Base-by-base conservation (phyloP, 2,329 filamentous ascomycete species). In the Grosmannia penicillata region DNA sequence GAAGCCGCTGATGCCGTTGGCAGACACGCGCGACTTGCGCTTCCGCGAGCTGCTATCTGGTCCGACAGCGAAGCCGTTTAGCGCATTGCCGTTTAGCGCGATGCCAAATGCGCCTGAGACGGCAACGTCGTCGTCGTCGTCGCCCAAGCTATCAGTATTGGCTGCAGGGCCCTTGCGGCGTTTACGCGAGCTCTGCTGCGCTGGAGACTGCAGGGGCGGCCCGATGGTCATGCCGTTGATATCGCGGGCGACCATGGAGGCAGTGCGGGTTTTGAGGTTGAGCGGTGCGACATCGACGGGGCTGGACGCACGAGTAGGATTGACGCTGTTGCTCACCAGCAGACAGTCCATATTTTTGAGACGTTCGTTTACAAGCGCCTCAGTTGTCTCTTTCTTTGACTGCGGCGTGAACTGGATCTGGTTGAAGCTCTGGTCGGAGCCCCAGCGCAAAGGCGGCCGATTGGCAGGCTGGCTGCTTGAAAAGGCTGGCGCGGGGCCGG, bases 381-480 rank as follows among this genome's bases (percentile, higher is more conserved):
- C 73, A 24, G 63, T 62, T 3, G 72, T 72, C 27, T 78, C 74
- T 47, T 71, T 66, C 42, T 66, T 58, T 7, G 67, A 62, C 9
- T 63, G 61, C 1, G 75, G 69, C 7, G 71, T 58, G 48, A 77
- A 84, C 45, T 66, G 45, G 15, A 39, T 53, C 18, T 58, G 55
- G 43, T 60, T 66, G 51, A 84, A 84, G 41, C 63, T 72, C n/a
- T 66, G 54, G 53, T 84, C 79, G 1, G 79, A 79, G 9, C 79
- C 79, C 70, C 43, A 56, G 53, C 38, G 52, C 57, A 26, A 56
- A 11, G 14, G 14, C 5, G 22, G 14, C 32, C 4, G 32, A 13
- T n/a, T n/a, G 19, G 31, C 4, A 33, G 2, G 31, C 21, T 14
- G 13, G 31, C n/a, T n/a, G n/a, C n/a, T n/a, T n/a, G n/a, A n/a